Evolutionary conservation across 1,284 basidiomycete genomes (phyloP).

Genomic region (Acaromyces ingoldii): DNA sequence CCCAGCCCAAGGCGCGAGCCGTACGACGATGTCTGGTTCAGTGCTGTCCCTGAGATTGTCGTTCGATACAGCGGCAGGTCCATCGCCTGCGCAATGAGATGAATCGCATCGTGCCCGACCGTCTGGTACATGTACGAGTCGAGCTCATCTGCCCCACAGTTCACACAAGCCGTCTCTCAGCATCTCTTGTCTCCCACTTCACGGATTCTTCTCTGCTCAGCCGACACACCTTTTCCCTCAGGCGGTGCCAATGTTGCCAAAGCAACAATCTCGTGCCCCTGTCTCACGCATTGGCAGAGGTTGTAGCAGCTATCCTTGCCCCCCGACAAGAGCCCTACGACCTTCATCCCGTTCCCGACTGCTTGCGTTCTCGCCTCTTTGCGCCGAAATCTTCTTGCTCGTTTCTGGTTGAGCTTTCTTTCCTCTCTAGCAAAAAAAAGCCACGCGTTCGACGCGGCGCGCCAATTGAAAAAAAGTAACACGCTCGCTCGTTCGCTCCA

Average conservation of each 20-base stretch:
- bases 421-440: too few species aligned
- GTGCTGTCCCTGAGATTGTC: constrained; percentile 72
- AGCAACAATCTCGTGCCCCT: constrained; percentile 83
- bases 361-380: too few species aligned
- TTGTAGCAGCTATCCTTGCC: constrained; percentile 99
- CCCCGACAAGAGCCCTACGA: constrained; percentile 89
- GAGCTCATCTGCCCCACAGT: constrained; percentile 71
- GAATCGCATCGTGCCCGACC: constrained; percentile 89
- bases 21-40: constrained; percentile 81
- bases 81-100: constrained; percentile 77
- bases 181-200: neutral
- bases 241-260: constrained; percentile 7
- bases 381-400: too few species aligned
- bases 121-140: constrained; percentile 99
- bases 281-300: constrained; percentile 76
- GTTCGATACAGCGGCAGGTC: constrained; percentile 78
- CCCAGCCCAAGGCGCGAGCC: constrained; percentile 56
- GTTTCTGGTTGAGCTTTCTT: too few species aligned
- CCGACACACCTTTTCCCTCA: constrained; percentile 4
- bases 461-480: too few species aligned
- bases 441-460: too few species aligned
- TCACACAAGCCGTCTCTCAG: neutral
- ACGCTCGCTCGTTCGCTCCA: too few species aligned
- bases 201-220: neutral
- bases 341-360: constrained; percentile 88